Evolutionary conservation across 371 early-diverging fungal species (phyloP).

Genomic region (Neoconidiobolus thromboides): DNA sequence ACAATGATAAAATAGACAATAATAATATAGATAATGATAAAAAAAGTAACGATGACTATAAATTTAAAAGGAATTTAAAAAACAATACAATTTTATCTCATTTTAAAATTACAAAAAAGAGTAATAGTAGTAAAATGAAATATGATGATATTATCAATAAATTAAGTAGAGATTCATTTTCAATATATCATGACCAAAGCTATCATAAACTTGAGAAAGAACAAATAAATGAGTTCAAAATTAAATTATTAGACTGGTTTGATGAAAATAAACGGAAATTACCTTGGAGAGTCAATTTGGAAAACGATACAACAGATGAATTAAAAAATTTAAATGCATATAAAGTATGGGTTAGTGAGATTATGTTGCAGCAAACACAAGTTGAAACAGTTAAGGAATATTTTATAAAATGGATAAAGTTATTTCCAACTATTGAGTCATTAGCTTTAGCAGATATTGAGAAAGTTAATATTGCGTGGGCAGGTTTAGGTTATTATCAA

Average conservation of each 20-base stretch:
- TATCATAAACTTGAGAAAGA: neutral
- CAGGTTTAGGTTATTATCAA: conserved; percentile 68
- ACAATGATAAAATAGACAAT: no score
- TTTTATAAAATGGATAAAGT: conserved; percentile 51
- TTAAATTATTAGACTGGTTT: conserved; percentile 37
- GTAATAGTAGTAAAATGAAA: neutral
- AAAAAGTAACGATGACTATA: neutral
- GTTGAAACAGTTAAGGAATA: conserved; percentile 55
- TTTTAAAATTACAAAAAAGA: neutral
- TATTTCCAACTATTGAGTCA: conserved; percentile 50
- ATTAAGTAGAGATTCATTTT: neutral
- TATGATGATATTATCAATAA: neutral
- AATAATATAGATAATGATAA: no score
- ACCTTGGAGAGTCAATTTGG: conserved; percentile 43
- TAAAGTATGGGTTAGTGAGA: conserved; percentile 67
- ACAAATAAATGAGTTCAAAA: conserved; percentile 2
- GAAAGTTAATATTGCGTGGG: conserved; percentile 52
- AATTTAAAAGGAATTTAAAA: neutral
- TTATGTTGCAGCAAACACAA: conserved; percentile 74
- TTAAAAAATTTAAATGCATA: conserved; percentile 36
- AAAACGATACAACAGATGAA: neutral
- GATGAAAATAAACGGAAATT: conserved; percentile 35
- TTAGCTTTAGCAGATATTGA: conserved; percentile 37
- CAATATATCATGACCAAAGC: neutral
- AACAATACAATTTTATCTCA: neutral